Evolutionary conservation across 805 yeast species (phyloP), one percentile per base, ranked within the genome.

Genomic region (Komagataella kurtzmanii): DNA sequence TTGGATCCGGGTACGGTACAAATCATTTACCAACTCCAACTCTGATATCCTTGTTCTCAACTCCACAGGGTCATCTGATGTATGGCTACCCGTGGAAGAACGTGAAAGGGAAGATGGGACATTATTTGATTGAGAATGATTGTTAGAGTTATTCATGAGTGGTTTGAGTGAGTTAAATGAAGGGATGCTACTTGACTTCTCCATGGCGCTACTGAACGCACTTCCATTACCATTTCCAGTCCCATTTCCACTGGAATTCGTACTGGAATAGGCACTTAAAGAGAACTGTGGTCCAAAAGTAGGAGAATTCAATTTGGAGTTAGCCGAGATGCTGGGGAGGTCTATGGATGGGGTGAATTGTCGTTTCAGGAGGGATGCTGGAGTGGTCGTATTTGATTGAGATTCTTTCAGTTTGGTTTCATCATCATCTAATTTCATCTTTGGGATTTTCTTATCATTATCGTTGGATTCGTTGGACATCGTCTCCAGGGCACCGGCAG

Each of bases 1-100:
- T 64, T 77, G 72, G 47, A 91, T 87, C 57, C 95, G 78, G 6
- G 91, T 79, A 58, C 87, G 79, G 70, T 88, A 87, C 53, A 91
- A 69, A 62, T 90, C 97, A 59, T 89, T 90, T 45, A 91, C 96
- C 46, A 90, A 72, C 64, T 91, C 98, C 55, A 91, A 74, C 64
- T 91, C 98, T 10, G 85, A 79, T 19, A 90, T 87, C 53, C 95
- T 74, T 0, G 96, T 87, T 56, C 80, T 79, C 55, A 90, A 68
- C 51, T 65, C 70, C 24, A 48, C 51, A 8, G 52, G 51, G 30
- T 56, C 58, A 46, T 56, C 57, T 3, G 50, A 40, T 10, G 19
- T 14, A 18, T 19, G 45, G 21, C n/a, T n/a, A 17, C 21, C 45
- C 10, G 45, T 17, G 23, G 17, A 43, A 17, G 50, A 30, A 17